Conservation (phyloP, 768 basidiomycete genomes). For the Suillus alpinus region DNA sequence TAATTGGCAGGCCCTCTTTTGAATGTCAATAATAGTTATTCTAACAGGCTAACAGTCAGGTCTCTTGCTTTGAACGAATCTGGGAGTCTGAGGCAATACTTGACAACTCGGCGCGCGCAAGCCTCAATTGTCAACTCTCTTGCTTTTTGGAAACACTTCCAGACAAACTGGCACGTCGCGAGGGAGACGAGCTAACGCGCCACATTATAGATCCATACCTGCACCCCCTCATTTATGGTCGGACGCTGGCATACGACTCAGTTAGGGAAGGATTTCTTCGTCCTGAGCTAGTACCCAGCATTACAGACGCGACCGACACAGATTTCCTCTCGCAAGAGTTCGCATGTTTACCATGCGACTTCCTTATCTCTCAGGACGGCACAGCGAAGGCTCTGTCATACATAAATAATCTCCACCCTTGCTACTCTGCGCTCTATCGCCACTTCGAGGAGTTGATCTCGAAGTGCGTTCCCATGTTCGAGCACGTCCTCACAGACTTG, state of each 20-base stretch:
- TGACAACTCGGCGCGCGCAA: constrained; percentile 5
- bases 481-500: constrained; percentile 50
- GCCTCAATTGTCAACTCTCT: constrained; percentile 24
- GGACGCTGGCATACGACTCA: constrained; percentile 34
- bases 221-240: constrained; percentile 39
- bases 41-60: constrained; percentile 33
- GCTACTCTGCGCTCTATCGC: constrained; percentile 28
- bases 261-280: constrained; percentile 15
- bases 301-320: constrained; percentile 22
- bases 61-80: constrained; percentile 56
- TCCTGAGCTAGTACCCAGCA: constrained; percentile 28
- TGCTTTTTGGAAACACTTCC: constrained; percentile 14
- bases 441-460: constrained; percentile 34
- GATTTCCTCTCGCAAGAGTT: constrained; percentile 41
- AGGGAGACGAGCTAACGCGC: constrained; percentile 20
- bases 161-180: constrained; percentile 2
- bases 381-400: constrained; percentile 40
- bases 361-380: constrained; percentile 33
- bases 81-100: constrained; percentile 42
- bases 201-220: constrained; percentile 40
- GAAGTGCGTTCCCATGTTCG: constrained; percentile 46
- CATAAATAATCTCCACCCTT: constrained; percentile 52
- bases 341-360: constrained; percentile 44
- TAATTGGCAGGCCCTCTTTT: constrained; percentile 33
- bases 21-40: not conserved